Conservation (phyloP, 805 yeast species). For the Wickerhamomyces strasburgensis region DNA sequence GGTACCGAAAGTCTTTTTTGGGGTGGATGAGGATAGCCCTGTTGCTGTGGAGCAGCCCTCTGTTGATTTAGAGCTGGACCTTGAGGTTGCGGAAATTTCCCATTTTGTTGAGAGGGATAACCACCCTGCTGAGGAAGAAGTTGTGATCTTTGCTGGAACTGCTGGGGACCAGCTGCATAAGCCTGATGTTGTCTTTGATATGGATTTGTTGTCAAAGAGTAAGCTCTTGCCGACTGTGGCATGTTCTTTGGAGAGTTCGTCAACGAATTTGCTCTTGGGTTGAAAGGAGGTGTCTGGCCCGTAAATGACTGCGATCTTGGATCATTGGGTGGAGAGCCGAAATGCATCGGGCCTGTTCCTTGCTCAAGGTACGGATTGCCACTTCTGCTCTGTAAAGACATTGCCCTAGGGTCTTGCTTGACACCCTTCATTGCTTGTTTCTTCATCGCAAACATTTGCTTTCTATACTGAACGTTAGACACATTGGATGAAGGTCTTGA, state of each 20-base stretch:
- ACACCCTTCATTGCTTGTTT: slow-evolving; percentile 41
- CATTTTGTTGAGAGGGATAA: neutral
- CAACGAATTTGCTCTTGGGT: slow-evolving; percentile 18
- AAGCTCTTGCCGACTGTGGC: slow-evolving; percentile 14
- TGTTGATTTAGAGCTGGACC: slow-evolving; percentile 3
- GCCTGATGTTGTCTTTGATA: slow-evolving; percentile 10
- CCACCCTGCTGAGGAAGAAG: neutral
- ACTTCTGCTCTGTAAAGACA: slow-evolving; percentile 34
- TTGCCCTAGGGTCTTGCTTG: slow-evolving; percentile 36
- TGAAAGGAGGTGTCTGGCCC: slow-evolving; percentile 29
- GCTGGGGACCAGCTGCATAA: neutral
- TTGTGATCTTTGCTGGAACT: neutral
- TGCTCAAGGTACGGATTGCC: slow-evolving; percentile 19
- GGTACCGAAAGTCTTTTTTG: slow-evolving; percentile 17
- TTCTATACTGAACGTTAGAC: slow-evolving; percentile 60
- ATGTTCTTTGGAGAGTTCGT: slow-evolving; percentile 6
- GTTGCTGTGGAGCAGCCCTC: slow-evolving; percentile 3
- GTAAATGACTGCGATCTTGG: slow-evolving; percentile 33
- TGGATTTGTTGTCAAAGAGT: slow-evolving; percentile 21
- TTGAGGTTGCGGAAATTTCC: neutral
- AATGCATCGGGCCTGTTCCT: neutral
- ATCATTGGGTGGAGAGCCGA: neutral
- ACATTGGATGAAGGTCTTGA: slow-evolving; percentile 24
- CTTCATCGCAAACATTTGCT: slow-evolving; percentile 62
- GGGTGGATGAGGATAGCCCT: slow-evolving; percentile 6